Conservation (phyloP, 768 basidiomycete species). For the Auriscalpium orientale region DNA sequence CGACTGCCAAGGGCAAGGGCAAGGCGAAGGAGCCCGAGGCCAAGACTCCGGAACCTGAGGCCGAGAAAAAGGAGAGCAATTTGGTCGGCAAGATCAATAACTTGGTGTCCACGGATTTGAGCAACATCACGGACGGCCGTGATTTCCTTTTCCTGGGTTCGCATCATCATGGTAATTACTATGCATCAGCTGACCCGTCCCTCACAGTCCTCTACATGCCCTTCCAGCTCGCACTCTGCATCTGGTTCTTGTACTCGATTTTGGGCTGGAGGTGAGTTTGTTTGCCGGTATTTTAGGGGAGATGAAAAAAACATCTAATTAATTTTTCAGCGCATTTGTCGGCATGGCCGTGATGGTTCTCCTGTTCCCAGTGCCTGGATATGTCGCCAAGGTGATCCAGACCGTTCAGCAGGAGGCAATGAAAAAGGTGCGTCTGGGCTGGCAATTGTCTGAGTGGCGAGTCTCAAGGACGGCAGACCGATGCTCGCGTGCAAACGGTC, state of each 20-base stretch:
- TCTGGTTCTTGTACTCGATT: conserved; percentile 36
- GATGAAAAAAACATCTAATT: neutral
- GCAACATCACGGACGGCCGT: conserved; percentile 21
- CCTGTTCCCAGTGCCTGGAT: conserved; percentile 36
- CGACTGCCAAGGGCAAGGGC: neutral
- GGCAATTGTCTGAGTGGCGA: too few relatives aligned
- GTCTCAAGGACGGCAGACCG: too few relatives aligned
- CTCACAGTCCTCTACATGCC: conserved; percentile 29
- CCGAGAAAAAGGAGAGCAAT: conserved; percentile 27
- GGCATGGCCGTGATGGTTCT: conserved; percentile 33
- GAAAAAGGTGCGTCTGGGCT: conserved; percentile 25
- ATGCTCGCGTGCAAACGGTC: conserved; percentile 37
- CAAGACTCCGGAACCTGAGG: neutral
- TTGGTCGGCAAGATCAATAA: conserved; percentile 74
- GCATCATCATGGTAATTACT: conserved; percentile 1
- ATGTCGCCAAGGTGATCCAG: conserved; percentile 29
- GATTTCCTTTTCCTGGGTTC: conserved; percentile 15
- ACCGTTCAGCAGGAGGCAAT: conserved; percentile 31
- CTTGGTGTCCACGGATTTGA: conserved; percentile 58
- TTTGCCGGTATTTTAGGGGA: neutral
- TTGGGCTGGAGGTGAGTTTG: conserved; percentile 44
- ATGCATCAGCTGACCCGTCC: neutral
- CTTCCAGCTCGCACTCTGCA: conserved; percentile 31
- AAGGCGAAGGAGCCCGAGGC: neutral
- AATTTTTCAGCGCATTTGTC: conserved; percentile 25